Base-by-base conservation (phyloP, 352 stramenopile species). In the Pythium dissimile region DNA sequence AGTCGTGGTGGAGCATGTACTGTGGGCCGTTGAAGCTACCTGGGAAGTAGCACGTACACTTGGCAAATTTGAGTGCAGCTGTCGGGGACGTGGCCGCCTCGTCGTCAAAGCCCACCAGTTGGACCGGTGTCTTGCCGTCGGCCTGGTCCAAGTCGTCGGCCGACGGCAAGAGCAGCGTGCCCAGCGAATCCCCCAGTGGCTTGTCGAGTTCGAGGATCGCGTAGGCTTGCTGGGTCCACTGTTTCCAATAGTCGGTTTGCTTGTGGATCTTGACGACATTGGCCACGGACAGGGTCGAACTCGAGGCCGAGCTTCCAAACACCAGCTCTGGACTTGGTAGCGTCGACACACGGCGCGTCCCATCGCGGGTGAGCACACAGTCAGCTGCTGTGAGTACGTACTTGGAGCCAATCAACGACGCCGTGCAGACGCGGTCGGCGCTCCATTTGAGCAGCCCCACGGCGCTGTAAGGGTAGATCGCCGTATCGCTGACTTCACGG, bases 231-330 rank as follows among this genome's bases (percentile, higher is more conserved):
- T 66, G 49, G 1, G 64, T 85, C 74, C 76, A 86, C 20, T 80
- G 66, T 30, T 71, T 74, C 80, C 80, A 89, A 49, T 72, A 89
- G 24, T 84, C 72, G 1, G 75, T 83, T 55, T 90, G 80, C 24
- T 73, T 77, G 62, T 90, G 71, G 24, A 88, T 65, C 44, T 63
- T 69, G 51, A 59, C 61, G 5, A 90, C 61, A 2, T 51, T 55
- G 0, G 66, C 66, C n/a, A n/a, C n/a, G n/a, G n/a, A n/a, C n/a
- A n/a, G n/a, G n/a, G n/a, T n/a, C n/a, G n/a, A 3, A 21, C 60
- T 37, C 31, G 44, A 23, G 31, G 37, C 8, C 8, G 46, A 10
- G 0, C 34, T 26, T 8, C 41, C 20, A 26, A 77, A 41, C 13
- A 64, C 64, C 31, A 85, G 80, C 18, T 67, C 42, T 5, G 77